Conservation (phyloP, 176 grass and related monocot genomes). For the Tillandsia leiboldiana region DNA sequence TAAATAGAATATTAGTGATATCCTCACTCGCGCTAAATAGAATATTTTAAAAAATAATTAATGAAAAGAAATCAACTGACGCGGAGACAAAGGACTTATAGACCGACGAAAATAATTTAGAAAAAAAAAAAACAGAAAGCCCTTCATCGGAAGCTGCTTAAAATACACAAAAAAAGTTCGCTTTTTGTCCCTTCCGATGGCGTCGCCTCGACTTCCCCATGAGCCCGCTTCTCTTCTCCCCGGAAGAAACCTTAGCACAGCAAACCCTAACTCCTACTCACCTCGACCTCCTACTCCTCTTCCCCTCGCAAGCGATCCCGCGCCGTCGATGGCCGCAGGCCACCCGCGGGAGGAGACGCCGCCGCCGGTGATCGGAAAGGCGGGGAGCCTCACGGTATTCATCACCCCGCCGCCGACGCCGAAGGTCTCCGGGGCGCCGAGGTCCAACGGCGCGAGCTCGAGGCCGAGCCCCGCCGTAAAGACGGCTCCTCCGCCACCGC, state of each 20-base stretch:
- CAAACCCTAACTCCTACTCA: background rate
- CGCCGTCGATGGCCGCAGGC: background rate
- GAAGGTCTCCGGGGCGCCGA: constrained; percentile 16
- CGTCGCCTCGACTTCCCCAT: constrained; percentile 20
- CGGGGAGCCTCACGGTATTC: constrained; percentile 78
- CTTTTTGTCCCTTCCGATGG: constrained; percentile 30
- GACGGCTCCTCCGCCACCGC: constrained; percentile 21
- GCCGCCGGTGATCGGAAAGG: constrained; percentile 68
- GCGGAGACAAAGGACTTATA: too few relatives aligned
- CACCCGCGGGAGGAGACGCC: constrained; percentile 29
- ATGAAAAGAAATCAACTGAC: too few relatives aligned
- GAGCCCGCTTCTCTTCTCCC: background rate
- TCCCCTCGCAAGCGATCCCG: constrained; percentile 6
- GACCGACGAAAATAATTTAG: too few relatives aligned
- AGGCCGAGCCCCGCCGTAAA: constrained; percentile 13
- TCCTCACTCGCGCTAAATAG: too few relatives aligned
- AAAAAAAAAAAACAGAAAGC: too few relatives aligned
- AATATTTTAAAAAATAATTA: too few relatives aligned
- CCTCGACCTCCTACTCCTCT: background rate
- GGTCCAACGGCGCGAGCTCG: constrained; percentile 19
- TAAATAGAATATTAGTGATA: too few relatives aligned
- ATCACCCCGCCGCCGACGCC: constrained; percentile 70
- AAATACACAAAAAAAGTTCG: background rate
- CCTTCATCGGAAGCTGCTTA: too few relatives aligned
- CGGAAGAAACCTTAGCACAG: constrained; percentile 6